Evolutionary conservation across 2,329 filamentous ascomycete genomes (phyloP), one percentile per base, ranked within the genome.

Genomic region (Graphilbum ipis-grandicollis): DNA sequence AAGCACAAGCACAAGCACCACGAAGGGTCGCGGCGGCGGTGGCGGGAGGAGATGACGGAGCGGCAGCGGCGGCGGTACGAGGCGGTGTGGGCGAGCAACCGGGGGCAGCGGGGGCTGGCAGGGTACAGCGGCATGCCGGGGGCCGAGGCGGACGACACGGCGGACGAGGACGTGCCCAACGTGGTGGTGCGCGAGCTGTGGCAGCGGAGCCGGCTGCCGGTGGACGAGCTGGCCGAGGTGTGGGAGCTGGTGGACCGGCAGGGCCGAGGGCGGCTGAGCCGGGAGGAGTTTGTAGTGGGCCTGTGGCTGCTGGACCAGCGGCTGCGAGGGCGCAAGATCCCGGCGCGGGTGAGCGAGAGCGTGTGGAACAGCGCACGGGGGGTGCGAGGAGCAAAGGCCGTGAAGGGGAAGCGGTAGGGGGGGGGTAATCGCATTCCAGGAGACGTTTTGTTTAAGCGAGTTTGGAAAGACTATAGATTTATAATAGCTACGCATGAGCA

Each of bases 261-360:
- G 7, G 52, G 56, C 1, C 50, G 56, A 13, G 77, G 77, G 1
- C 59, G 66, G 45, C 56, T 90, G 37, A 61, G 58, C 39, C 69
- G 71, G 48, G 66, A 76, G 38, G 78, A 85, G 57, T 90, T 90
- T 52, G 78, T 90, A 0, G 80, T 88, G 2, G 82, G 82, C 9
- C 66, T 83, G 59, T 90, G 82, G 80, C 57, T 90, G 34, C 70
- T 90, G 26, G 82, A 90, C 52, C 80, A 86, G 61, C 62, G 79
- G 41, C 58, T 90, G n/a, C 73, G 79, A 45, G 83, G 82, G 2
- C 61, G 81, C 41, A 90, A 90, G 60, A 61, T 88, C 17, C 82
- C 83, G 0, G 59, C 67, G 13, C 71, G 68, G 47, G 78, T 88
- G 9, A 67, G 67, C 36, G 72, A 77, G 35, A 84, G 78, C 48